phyloP scores from a whole-genome alignment of 371 early-diverging fungal species.

The Mortierella sp. region DNA sequence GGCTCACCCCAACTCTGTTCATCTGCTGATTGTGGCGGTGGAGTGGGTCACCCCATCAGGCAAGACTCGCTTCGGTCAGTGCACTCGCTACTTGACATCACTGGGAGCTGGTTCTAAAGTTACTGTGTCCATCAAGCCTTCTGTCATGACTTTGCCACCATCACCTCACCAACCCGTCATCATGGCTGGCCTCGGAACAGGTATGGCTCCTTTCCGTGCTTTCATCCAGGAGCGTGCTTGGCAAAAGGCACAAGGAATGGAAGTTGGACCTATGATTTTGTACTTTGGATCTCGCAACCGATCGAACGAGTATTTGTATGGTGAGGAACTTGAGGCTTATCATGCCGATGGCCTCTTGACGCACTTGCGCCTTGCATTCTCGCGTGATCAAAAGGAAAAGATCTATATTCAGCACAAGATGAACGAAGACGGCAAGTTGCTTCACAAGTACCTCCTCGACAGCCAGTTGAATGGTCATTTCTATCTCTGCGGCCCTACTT shows the following conservation, averaged over 20 bases:
- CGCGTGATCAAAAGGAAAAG: constrained; percentile 93
- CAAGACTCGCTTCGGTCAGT: constrained; percentile 84
- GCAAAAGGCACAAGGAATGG: constrained; percentile 77
- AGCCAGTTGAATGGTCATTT: constrained; percentile 80
- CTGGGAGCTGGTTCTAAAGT: constrained; percentile 78
- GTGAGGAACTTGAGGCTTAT: constrained; percentile 94
- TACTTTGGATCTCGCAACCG: constrained; percentile 96
- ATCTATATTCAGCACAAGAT: constrained; percentile 96
- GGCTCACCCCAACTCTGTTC: constrained; percentile 89
- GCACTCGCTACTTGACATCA: constrained; percentile 87
- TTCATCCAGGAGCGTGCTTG: constrained; percentile 94
- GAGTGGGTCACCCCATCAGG: constrained; percentile 83
- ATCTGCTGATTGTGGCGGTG: constrained; percentile 90
- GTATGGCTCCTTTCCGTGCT: constrained; percentile 98
- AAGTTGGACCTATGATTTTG: constrained; percentile 92
- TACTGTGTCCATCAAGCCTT: constrained; percentile 93
- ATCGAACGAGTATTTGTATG: constrained; percentile 92
- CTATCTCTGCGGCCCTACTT: constrained; percentile 95
- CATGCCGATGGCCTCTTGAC: constrained; percentile 87
- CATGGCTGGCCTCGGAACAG: constrained; percentile 97
- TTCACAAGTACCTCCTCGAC: constrained; percentile 80
- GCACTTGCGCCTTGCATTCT: constrained; percentile 91
- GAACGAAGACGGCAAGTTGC: constrained; percentile 82
- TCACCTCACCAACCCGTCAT: constrained; percentile 88
- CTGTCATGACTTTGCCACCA: constrained; percentile 94